Base-by-base conservation (phyloP, 805 yeast species). In the Suhomyces canberraensis region DNA sequence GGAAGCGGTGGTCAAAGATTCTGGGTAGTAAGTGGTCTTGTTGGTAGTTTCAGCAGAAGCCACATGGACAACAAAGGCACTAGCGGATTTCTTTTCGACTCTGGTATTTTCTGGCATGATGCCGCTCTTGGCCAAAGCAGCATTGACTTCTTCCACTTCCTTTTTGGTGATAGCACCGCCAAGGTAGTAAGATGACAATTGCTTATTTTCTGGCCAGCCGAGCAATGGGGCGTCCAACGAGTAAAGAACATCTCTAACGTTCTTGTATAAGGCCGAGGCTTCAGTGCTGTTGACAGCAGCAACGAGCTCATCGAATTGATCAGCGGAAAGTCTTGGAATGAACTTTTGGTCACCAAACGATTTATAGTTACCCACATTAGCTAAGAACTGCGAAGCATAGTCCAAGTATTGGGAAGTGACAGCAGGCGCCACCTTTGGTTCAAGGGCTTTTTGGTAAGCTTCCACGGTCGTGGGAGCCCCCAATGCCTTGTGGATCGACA, bases 301-400 rank as follows among this genome's bases (percentile, higher is more conserved):
- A 20, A 84, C 62, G 22, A 67, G 41, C 16, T 61, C 46, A 39
- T 64, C 73, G 47, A 87, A 79, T 5, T 70, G 69, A 0, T 59
- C 73, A 21, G 47, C 52, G 0, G 71, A 39, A 26, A 86, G 51
- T 34, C 77, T 64, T 27, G 96, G 96, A 44, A 88, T 71, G 52
- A 88, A 88, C 60, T 88, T 88, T 48, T 78, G 77, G 62, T 88
- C 96, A 47, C 96, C 96, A 58, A 88, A 88, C 1, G 93, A 82
- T 62, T 83, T 88, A 64, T 76, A 84, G 53, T 84, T 84, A 47
- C 93, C 93, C 57, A 81, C 67, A 59, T 84, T 84, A 25, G 81
- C 68, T 43, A 84, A 65, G 52, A 84, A 79, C 64, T 84, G 91
- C 27, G 88, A 82, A 20, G 81, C 83, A 57, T 77, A 87, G 53